Evolutionary conservation across 2,329 filamentous ascomycete genomes (phyloP).

Genomic region (Coleophoma eucalyptorum): DNA sequence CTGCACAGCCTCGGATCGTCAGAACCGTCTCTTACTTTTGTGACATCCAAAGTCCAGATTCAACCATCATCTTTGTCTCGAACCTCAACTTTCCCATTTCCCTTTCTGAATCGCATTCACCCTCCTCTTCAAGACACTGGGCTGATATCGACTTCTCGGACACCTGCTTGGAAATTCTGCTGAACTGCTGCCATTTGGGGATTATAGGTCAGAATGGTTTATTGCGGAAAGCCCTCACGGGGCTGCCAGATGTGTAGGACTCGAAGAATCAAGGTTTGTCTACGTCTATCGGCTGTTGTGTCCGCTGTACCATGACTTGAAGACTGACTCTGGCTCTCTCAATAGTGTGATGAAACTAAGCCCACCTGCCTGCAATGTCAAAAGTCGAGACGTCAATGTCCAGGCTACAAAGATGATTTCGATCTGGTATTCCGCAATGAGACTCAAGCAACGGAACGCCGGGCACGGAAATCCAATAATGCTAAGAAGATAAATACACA

Average conservation of each 20-base stretch:
- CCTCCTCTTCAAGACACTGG: not conserved
- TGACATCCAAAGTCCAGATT: conserved; percentile 1
- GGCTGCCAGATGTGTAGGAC: conserved; percentile 74
- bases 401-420: conserved; percentile 68
- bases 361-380: conserved; percentile 63
- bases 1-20: conserved; percentile 9
- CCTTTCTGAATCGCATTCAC: not conserved
- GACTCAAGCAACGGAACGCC: conserved; percentile 62
- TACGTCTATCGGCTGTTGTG: not conserved
- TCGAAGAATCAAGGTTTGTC: conserved; percentile 66
- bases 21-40: conserved; percentile 5
- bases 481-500: conserved; percentile 40
- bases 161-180: not conserved
- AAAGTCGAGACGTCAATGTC: conserved; percentile 60
- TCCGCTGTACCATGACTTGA: not conserved
- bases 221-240: conserved; percentile 61
- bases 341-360: conserved; percentile 63
- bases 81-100: not conserved
- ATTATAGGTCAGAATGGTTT: conserved; percentile 47
- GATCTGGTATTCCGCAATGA: conserved; percentile 71
- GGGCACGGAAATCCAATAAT: conserved; percentile 51
- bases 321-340: conserved; percentile 8
- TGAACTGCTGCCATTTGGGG: not conserved
- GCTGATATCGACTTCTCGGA: not conserved
- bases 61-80: not conserved